Base-by-base conservation (phyloP, 2,329 filamentous ascomycete genomes). In the Colletotrichum sp. region DNA sequence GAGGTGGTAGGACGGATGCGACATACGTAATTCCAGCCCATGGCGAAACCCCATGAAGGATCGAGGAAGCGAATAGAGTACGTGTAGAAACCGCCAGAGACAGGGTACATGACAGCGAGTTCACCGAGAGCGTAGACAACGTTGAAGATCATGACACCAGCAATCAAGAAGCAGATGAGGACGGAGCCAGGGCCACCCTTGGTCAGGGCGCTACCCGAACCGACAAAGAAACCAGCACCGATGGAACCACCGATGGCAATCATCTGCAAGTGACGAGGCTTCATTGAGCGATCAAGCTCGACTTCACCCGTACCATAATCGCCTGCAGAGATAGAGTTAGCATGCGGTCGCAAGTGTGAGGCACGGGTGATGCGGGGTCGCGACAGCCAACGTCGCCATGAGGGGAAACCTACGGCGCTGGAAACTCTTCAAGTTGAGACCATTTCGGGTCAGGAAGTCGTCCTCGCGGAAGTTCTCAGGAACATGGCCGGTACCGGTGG, bases 51-150 rank as follows among this genome's bases (percentile, higher is more conserved):
- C 86, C 90, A 92, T 1, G 91, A 89, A 30, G 91, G 91, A 80
- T 91, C 91, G 77, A 93, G 89, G 80, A 93, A 93, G 68, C 91
- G 90, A 72, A 87, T 86, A 32, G 89, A 90, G 83, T 91, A 92
- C 30, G 89, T 90, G 80, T 91, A 92, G 86, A 93, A 93, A 78
- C 90, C 90, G 82, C 91, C 91, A 79, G 90, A 91, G 80, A 92
- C 88, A 19, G 91, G 91, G 77, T 89, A 93, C 86, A 92, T 88
- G 80, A 92, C 88, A 73, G 91, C 90, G 68, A 93, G 83, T 81
- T 93, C 91, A 78, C 90, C 91, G 66, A 93, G 88, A 74, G 91
- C 91, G 80, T 90, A 90, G 77, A 92, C 82, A 72, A 90, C 90
- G 83, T 91, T 90, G 82, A 91, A 90, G 83, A 92, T 89, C 90